phyloP scores from a whole-genome alignment of 768 basidiomycete species.

The Jaapia argillacea region DNA sequence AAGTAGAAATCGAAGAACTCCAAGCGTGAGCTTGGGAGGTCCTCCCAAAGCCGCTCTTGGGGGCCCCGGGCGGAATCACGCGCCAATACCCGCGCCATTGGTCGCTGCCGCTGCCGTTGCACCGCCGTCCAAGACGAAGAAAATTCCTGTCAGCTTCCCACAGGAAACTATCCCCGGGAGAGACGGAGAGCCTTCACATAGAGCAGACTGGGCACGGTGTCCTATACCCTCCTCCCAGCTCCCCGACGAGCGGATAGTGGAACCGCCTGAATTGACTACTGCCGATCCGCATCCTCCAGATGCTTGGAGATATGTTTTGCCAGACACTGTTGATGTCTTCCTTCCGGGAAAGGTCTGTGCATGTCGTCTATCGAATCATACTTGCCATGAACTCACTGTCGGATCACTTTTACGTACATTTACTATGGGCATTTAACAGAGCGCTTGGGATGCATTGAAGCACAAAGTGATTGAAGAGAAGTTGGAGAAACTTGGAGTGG shows the following conservation, averaged over 20 bases:
- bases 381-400: slow-evolving; percentile 2
- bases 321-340: slow-evolving; percentile 68
- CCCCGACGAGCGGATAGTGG: slow-evolving; percentile 16
- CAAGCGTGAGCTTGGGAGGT: slow-evolving; percentile 64
- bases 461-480: slow-evolving; percentile 72
- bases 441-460: slow-evolving; percentile 66
- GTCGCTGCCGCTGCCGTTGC: slow-evolving; percentile 18
- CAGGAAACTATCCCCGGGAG: slow-evolving; percentile 42
- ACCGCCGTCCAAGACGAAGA: slow-evolving; percentile 47
- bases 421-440: slow-evolving; percentile 24
- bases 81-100: slow-evolving; percentile 39
- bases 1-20: slow-evolving; percentile 54
- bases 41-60: slow-evolving; percentile 84
- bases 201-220: slow-evolving; percentile 52
- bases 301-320: slow-evolving; percentile 43
- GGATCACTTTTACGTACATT: slow-evolving; percentile 4
- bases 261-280: slow-evolving; percentile 28
- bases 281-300: slow-evolving; percentile 60
- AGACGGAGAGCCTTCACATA: slow-evolving; percentile 26
- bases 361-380: too few relatives aligned
- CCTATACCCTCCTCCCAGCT: slow-evolving; percentile 34
- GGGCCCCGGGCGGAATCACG: slow-evolving; percentile 68
- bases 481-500: slow-evolving; percentile 71
- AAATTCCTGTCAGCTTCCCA: slow-evolving; percentile 61
- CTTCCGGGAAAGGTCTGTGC: slow-evolving; percentile 64